These are phyloP conservation scores for Linum trigynum DNA, from an alignment of 345 rosid genomes.

Conservation along the genomic window DNA sequence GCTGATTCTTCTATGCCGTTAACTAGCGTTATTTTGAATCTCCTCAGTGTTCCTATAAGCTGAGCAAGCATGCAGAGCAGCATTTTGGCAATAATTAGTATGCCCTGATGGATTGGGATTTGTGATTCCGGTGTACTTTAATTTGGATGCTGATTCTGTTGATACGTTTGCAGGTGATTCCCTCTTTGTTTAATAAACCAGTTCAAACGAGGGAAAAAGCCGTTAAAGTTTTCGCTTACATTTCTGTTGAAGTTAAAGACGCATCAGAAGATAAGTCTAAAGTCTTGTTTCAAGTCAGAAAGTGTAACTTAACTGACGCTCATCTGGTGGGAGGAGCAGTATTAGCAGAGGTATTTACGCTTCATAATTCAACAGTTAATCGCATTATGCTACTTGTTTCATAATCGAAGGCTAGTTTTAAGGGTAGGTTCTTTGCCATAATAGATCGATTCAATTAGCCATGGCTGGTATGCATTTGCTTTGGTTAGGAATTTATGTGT, in stretches of 20 bases:
- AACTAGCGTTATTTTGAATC: neutral
- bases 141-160: neutral
- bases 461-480: too few relatives aligned
- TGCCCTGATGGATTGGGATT: neutral
- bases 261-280: conserved; percentile 20
- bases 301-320: conserved; percentile 60
- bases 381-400: too few relatives aligned
- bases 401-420: too few relatives aligned
- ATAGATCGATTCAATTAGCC: too few relatives aligned
- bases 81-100: neutral
- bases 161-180: conserved; percentile 55
- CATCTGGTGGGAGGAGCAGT: conserved; percentile 49
- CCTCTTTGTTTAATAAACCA: conserved; percentile 40
- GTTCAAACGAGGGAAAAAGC: conserved; percentile 26
- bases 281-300: conserved; percentile 38
- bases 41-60: neutral
- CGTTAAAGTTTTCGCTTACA: conserved; percentile 47
- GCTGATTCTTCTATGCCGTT: conserved; percentile 10
- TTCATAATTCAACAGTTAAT: neutral
- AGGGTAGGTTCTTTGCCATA: too few relatives aligned
- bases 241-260: conserved; percentile 45
- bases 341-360: conserved; percentile 53
- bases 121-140: neutral
- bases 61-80: neutral
- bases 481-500: too few relatives aligned